phyloP scores from a whole-genome alignment of 23 red algal species.

The Agarophyton chilense region DNA sequence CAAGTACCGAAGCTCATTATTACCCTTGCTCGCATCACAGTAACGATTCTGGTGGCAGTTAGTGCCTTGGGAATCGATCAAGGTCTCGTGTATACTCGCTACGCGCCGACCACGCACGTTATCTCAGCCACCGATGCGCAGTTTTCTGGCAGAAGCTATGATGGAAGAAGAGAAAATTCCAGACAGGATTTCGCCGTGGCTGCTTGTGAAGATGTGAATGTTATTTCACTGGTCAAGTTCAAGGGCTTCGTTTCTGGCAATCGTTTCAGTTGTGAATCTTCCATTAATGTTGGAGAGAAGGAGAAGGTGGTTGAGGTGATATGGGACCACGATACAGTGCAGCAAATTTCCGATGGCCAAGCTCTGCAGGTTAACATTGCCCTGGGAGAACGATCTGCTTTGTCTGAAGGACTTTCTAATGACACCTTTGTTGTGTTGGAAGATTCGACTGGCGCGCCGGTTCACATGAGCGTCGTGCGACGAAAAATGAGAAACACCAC shows the following conservation, averaged over 20 bases:
- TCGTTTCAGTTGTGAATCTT: neutral
- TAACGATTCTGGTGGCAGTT: neutral
- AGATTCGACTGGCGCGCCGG: neutral
- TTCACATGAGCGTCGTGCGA: neutral
- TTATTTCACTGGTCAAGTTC: neutral
- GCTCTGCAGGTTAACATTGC: neutral
- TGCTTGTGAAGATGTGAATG: neutral
- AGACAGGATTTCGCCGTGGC: neutral
- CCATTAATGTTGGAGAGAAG: neutral
- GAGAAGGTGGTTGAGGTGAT: neutral
- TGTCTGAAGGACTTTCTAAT: neutral
- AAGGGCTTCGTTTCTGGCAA: neutral
- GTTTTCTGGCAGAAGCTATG: neutral
- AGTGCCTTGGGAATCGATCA: conserved; percentile 16
- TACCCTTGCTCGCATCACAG: neutral
- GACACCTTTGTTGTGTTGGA: neutral
- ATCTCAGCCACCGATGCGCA: neutral
- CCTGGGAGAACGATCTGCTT: neutral
- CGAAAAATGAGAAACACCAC: neutral
- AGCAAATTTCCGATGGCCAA: neutral
- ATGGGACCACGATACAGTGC: conserved; percentile 6
- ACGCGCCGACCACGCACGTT: neutral
- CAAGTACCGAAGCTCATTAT: neutral
- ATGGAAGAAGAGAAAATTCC: neutral
- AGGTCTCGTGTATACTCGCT: neutral